Percentiles rank a stretch among this genome's conserved stretches.
Conservation (phyloP, 768 basidiomycete genomes). For the Tricholoma saponaceum region DNA sequence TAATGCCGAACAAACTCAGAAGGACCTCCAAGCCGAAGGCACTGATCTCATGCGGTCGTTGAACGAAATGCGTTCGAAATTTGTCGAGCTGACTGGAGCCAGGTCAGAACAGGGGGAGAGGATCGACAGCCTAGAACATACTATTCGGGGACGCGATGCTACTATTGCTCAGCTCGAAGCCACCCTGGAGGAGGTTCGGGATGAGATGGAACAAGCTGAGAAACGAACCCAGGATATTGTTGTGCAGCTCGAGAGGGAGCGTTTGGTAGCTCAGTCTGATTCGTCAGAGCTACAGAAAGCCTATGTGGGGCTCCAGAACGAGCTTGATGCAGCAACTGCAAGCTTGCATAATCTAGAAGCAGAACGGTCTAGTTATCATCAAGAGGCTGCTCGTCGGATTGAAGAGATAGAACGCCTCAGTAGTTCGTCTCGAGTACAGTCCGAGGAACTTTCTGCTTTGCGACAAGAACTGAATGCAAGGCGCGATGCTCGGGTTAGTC, state of each 20-base stretch:
- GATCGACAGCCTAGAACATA: constrained; percentile 50
- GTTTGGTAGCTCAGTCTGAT: constrained; percentile 40
- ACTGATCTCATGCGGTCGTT: constrained; percentile 74
- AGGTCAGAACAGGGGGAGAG: constrained; percentile 69
- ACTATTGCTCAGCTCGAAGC: constrained; percentile 60
- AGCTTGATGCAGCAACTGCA: constrained; percentile 50
- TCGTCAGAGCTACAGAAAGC: constrained; percentile 59
- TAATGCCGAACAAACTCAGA: constrained; percentile 68
- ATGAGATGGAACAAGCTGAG: constrained; percentile 44
- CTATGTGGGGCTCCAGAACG: constrained; percentile 57
- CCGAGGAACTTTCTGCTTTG: constrained; percentile 50
- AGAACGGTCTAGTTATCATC: constrained; percentile 58
- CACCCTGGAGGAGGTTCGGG: constrained; percentile 49
- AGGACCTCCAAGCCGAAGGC: constrained; percentile 74
- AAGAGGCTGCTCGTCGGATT: constrained; percentile 48
- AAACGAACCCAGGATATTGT: constrained; percentile 42
- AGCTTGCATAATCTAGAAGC: constrained; percentile 58
- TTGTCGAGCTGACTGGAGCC: constrained; percentile 72
- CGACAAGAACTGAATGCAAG: constrained; percentile 50
- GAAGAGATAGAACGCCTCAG: constrained; percentile 58
- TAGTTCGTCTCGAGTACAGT: constrained; percentile 38
- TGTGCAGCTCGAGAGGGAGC: constrained; percentile 50
- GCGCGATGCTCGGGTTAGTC: constrained; percentile 32
- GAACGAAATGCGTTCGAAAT: constrained; percentile 83
- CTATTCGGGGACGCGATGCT: constrained; percentile 50